A percentile compares a stretch with the other conserved stretches of the same genome.
These are phyloP conservation scores for Penicillium sclerotiorum DNA, from an alignment of 2,329 filamentous ascomycete genomes.

Conservation along the genomic window DNA sequence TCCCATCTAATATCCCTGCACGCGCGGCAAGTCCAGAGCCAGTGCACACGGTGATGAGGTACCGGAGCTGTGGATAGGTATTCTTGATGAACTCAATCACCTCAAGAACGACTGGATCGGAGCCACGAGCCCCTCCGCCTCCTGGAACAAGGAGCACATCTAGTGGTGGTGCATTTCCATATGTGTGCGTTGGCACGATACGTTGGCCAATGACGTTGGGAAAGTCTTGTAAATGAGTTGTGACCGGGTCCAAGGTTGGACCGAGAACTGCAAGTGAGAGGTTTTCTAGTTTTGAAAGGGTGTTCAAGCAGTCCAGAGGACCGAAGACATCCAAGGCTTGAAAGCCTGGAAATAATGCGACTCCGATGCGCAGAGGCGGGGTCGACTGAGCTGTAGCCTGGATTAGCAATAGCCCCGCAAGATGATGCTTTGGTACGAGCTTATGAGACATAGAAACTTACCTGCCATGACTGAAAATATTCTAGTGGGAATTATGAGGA, in stretches of 20 bases:
- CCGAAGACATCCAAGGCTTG: slow-evolving; percentile 49
- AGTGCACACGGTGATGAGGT: slow-evolving; percentile 68
- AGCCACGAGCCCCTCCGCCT: slow-evolving; percentile 52
- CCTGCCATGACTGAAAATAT: too few species aligned
- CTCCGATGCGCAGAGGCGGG: slow-evolving; percentile 17
- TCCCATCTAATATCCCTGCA: slow-evolving; percentile 63
- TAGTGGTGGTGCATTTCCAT: slow-evolving; percentile 54
- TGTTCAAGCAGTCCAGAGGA: slow-evolving; percentile 51
- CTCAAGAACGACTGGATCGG: slow-evolving; percentile 30
- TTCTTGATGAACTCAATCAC: slow-evolving; percentile 51
- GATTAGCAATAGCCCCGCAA: too few species aligned
- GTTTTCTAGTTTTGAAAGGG: slow-evolving; percentile 21
- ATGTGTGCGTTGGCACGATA: slow-evolving; percentile 58
- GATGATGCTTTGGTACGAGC: too few species aligned
- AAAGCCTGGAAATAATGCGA: slow-evolving; percentile 45
- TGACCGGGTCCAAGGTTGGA: slow-evolving; percentile 35
- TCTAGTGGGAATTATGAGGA: too few species aligned
- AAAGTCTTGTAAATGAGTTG: slow-evolving; percentile 32
- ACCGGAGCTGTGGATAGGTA: slow-evolving; percentile 53
- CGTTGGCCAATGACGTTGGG: slow-evolving; percentile 32
- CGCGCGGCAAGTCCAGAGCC: slow-evolving; percentile 62
- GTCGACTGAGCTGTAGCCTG: too few species aligned
- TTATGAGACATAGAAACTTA: too few species aligned
- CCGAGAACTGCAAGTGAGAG: slow-evolving; percentile 35
- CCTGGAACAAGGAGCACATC: slow-evolving; percentile 70